Percentiles rank a stretch among this genome's conserved stretches.
Evolutionary conservation across 345 rosid species (phyloP).

Genomic region (Arabidopsis thaliana): TAIR10.1 NC_003070.9:26007001-26007500

Average conservation of each 20-base stretch:
- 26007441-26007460: slow-evolving; percentile 6
- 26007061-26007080: neutral
- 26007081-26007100: slow-evolving; percentile 3
- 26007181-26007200: slow-evolving; percentile 20
- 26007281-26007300: slow-evolving; percentile 28
- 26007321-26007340: slow-evolving; percentile 9
- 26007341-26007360: slow-evolving; percentile 27
- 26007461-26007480: slow-evolving; percentile 15
- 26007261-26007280: slow-evolving; percentile 33
- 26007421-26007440: slow-evolving; percentile 18
- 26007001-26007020: slow-evolving; percentile 58
- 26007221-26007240: slow-evolving; percentile 29
- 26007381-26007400: slow-evolving; percentile 7
- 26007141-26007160: slow-evolving; percentile 9
- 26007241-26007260: slow-evolving; percentile 37
- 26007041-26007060: slow-evolving; percentile 26
- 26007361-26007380: slow-evolving; percentile 8
- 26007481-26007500: slow-evolving; percentile 37
- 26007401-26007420: slow-evolving; percentile 39
- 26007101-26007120: neutral
- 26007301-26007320: slow-evolving; percentile 35
- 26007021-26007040: slow-evolving; percentile 50
- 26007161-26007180: neutral
- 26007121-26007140: neutral
- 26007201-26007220: slow-evolving; percentile 23